Evolutionary conservation across 2,329 filamentous ascomycete genomes (phyloP).

Genomic region (Gnomoniopsis sp.): DNA sequence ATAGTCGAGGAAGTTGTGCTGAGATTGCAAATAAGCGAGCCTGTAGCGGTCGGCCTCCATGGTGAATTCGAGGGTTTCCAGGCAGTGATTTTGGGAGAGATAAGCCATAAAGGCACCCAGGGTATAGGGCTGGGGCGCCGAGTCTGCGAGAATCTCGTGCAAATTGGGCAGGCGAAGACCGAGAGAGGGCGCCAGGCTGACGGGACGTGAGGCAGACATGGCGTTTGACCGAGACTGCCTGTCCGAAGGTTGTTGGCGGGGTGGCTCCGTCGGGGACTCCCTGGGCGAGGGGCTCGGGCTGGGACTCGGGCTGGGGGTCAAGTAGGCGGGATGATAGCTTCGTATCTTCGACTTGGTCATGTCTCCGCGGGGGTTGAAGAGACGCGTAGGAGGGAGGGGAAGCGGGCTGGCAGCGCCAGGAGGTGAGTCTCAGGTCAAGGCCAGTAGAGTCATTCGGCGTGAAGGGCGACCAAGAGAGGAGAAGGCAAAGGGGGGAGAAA

Average conservation of each 20-base stretch:
- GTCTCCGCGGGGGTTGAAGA: constrained; percentile 16
- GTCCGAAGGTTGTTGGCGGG: constrained; percentile 43
- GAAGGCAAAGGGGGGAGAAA: neutral
- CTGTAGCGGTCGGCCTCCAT: constrained; percentile 88
- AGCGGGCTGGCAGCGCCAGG: constrained; percentile 22
- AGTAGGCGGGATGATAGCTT: constrained; percentile 40
- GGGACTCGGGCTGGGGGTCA: constrained; percentile 31
- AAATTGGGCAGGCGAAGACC: constrained; percentile 60
- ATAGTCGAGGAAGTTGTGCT: constrained; percentile 39
- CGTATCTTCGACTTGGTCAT: constrained; percentile 48
- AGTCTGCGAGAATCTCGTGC: constrained; percentile 83
- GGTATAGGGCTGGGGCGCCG: constrained; percentile 83
- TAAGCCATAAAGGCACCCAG: constrained; percentile 94
- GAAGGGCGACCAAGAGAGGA: neutral
- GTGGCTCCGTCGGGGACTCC: constrained; percentile 41
- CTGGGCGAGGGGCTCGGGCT: constrained; percentile 29
- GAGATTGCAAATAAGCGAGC: constrained; percentile 48
- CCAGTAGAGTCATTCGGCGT: constrained; percentile 3
- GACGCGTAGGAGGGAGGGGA: constrained; percentile 21
- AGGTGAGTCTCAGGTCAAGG: constrained; percentile 16
- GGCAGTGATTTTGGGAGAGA: constrained; percentile 91
- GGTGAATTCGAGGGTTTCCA: constrained; percentile 95
- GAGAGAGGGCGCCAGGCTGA: constrained; percentile 43
- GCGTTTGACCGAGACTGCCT: constrained; percentile 37
- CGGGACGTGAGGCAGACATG: constrained; percentile 47